Evolutionary conservation across 1,139 yeast genomes (phyloP).

Genomic region (Candida sojae): DNA sequence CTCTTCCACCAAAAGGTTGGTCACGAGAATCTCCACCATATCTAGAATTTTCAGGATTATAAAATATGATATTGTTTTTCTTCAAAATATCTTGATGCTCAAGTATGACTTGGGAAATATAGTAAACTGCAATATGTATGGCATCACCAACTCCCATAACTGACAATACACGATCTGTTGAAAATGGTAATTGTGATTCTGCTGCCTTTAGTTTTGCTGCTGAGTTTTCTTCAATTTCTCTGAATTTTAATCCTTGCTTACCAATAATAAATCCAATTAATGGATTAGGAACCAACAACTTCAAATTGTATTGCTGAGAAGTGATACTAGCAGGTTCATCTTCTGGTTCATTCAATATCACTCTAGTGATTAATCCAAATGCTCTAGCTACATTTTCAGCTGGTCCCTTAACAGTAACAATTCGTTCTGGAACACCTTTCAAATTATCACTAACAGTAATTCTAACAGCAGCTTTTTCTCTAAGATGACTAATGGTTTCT

Average conservation of each 20-base stretch:
- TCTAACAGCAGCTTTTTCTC: slow-evolving; percentile 65
- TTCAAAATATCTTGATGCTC: slow-evolving; percentile 59
- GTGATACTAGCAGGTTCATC: slow-evolving; percentile 60
- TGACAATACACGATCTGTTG: slow-evolving; percentile 76
- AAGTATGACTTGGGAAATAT: slow-evolving; percentile 65
- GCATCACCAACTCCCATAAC: slow-evolving; percentile 86
- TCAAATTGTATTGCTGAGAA: slow-evolving; percentile 57
- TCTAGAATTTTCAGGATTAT: slow-evolving; percentile 62
- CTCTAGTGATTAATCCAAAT: slow-evolving; percentile 71
- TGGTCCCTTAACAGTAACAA: slow-evolving; percentile 73
- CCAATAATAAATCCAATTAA: slow-evolving; percentile 85
- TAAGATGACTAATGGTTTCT: slow-evolving; percentile 64
- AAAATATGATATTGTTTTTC: slow-evolving; percentile 55
- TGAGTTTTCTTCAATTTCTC: slow-evolving; percentile 82
- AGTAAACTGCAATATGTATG: slow-evolving; percentile 79
- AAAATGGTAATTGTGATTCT: slow-evolving; percentile 71
- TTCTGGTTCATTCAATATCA: slow-evolving; percentile 67
- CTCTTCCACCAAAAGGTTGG: slow-evolving; percentile 4
- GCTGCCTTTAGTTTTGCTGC: slow-evolving; percentile 82
- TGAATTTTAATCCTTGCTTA: slow-evolving; percentile 69
- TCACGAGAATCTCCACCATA: slow-evolving; percentile 4
- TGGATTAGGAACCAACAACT: slow-evolving; percentile 75
- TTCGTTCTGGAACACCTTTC: slow-evolving; percentile 74
- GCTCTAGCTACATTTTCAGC: slow-evolving; percentile 84
- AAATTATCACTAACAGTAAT: slow-evolving; percentile 79